Base-by-base conservation (phyloP, 176 grass and related monocot genomes). In the bread wheat (Triticum aestivum) region DNA sequence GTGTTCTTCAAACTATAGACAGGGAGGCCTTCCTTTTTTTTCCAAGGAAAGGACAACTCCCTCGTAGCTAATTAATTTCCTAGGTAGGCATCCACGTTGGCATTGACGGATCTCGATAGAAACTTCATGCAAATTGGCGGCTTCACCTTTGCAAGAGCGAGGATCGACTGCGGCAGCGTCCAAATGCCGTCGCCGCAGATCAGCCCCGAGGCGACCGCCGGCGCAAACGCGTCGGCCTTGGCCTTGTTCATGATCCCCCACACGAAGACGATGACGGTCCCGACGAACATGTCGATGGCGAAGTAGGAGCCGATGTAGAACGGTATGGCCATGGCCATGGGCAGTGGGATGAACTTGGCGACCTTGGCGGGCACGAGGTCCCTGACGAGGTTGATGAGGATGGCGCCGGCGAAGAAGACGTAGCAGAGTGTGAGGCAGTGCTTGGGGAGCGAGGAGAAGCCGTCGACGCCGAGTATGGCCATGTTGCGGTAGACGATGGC, bases 41-140 rank as follows among this genome's bases (percentile, higher is more conserved):
- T 18, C 24, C 14, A 17, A 52, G 58, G 11, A 18, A 52, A 54
- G 14, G 51, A 51, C 49, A 61, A 58, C 17, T 44, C 5, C 27
- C 15, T 15, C 39, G 4, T 17, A 12, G 17, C 56, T 90, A 90
- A 5, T 67, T 90, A 90, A 11, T 79, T 90, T 29, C 75, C 59
- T 26, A 90, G 61, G 59, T 79, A 83, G 80, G 23, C 14, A 39
- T 90, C 85, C 67, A 90, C 89, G n/a, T 79, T 39, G 39, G 85
- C 75, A 3, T 90, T 90, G 34, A 49, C 80, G 20, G 89, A 75
- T 34, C 89, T 87, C 10, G 89, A 83, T 14, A 90, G 26, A 29
- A 91, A 91, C 85, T 91, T 91, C 89, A 91, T 91, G 89, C 89
- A 91, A 63, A 91, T 91, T 2, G 89, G 89, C 15, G 89, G 89